Base-by-base conservation (phyloP, 768 basidiomycete genomes). In the Auriscalpium vulgare region DNA sequence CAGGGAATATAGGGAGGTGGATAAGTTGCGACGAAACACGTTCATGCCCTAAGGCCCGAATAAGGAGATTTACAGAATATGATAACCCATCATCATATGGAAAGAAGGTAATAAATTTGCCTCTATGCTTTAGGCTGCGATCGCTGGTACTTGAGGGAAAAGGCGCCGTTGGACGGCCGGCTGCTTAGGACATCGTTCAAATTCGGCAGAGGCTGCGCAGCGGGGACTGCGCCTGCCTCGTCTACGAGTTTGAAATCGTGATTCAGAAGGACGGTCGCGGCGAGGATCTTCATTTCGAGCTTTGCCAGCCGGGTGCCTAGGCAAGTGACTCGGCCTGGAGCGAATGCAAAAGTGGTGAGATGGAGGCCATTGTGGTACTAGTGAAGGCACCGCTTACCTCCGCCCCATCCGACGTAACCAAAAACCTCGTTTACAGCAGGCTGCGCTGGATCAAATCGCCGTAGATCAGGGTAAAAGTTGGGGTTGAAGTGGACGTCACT, bases 151-250 rank as follows among this genome's bases (percentile, higher is more conserved):
- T 74, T 73, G 55, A 88, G 64, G 62, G 72, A 78, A 66, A 81
- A 84, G 29, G 77, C 72, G 40, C 77, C 79, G 52, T 73, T 67
- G 52, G 77, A 73, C 6, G 87, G 87, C 46, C 82, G 78, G 68
- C 87, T 87, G 55, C 81, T 71, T 44, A 87, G 74, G 56, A 79
- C 79, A 66, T 89, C 87, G 68, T 90, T 89, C 88, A 88, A 89
- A 64, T 90, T 84, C 10, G 88, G 88, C 38, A 67, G 74, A 37
- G 86, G 85, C 10, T 75, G 69, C 21, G 71, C 67, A 53, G 68
- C 66, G 7, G 74, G 71, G 8, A 69, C 69, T 60, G 72, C 70
- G 37, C 84, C 87, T 29, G 61, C 65, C 37, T 68, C 68, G 64
- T 88, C 82, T 13, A 87, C 79, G 56, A 83, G 69, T 45, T 69